phyloP scores from a whole-genome alignment of 2,329 filamentous ascomycete genomes.

The Calonectria naviculata region DNA sequence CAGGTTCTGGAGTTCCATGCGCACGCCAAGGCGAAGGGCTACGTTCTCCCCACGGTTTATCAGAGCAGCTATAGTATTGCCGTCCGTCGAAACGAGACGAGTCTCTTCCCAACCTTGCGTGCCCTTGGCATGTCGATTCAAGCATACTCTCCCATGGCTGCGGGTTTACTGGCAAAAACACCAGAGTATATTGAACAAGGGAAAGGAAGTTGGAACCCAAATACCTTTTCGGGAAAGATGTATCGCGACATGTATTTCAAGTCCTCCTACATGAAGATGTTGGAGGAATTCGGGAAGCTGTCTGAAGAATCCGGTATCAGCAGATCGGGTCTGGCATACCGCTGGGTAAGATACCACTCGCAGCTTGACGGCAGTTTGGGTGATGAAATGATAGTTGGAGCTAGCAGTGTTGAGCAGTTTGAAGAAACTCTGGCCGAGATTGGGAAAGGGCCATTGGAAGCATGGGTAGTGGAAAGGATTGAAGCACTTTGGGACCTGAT shows the following conservation, averaged over 20 bases:
- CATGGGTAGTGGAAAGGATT: not conserved
- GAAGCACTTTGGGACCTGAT: not conserved
- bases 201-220: not conserved
- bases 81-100: not conserved
- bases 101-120: not conserved
- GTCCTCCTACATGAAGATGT: conserved; percentile 6
- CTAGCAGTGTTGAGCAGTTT: not conserved
- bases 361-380: not conserved
- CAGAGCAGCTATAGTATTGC: not conserved
- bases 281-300: not conserved
- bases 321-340: not conserved
- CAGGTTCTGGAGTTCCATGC: not conserved
- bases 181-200: conserved; percentile 8
- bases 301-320: not conserved
- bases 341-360: conserved; percentile 7
- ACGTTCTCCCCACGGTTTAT: conserved; percentile 6
- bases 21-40: not conserved
- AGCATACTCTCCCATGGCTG: conserved; percentile 1
- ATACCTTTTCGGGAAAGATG: not conserved
- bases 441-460: conserved; percentile 3
- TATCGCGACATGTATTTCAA: conserved; percentile 1
- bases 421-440: not conserved
- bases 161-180: not conserved
- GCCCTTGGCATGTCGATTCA: not conserved
- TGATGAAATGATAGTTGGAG: not conserved